Base-by-base conservation (phyloP, 192 early-diverging fungal genomes). In the Coemansia sp. region DNA sequence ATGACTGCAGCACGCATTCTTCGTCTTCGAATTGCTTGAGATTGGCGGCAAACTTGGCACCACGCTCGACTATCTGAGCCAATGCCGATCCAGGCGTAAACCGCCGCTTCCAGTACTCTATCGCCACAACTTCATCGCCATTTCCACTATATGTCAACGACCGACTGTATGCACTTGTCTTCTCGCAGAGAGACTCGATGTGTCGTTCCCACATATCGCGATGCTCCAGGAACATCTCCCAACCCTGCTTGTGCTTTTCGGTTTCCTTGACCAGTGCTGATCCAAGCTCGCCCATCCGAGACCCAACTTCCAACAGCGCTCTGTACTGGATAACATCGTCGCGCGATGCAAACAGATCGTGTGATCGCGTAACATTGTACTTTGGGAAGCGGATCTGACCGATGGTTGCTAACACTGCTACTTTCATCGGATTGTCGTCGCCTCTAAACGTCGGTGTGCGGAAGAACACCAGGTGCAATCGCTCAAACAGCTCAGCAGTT, bases 71-170 rank as follows among this genome's bases (percentile, higher is more conserved):
- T 8, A 89, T 87, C 24, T 86, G 87, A 1, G 85, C 85, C 59
- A 89, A 84, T 1, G 86, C 82, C 63, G 80, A 89, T 1, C 88
- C 90, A 64, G 78, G 71, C 18, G 78, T 75, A 69, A 82, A 84
- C 16, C 72, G 78, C 20, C 83, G 72, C 22, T 66, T 73, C 74
- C 78, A 84, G 61, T 84, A 78, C 41, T 62, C 74, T 4, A 61
- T 30, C 9, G 74, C 59, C 55, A 30, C 32, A 11, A 34, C 40
- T 61, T 75, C 64, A 12, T 37, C 45, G 24, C 27, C 13, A 32
- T 37, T 30, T 13, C 37, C 38, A 6, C 34, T 44, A 12, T 13
- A 60, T 11, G 38, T 6, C 16, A 20, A 32, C 15, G 27, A 9
- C 6, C 27, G 47, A 2, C 3, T 32, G 11, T 50, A 47, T 15